Evolutionary conservation across 225 moss, liverwort and hornwort species (phyloP), one percentile per base, ranked within the genome.

Genomic region (Polytrichum formosum): DNA sequence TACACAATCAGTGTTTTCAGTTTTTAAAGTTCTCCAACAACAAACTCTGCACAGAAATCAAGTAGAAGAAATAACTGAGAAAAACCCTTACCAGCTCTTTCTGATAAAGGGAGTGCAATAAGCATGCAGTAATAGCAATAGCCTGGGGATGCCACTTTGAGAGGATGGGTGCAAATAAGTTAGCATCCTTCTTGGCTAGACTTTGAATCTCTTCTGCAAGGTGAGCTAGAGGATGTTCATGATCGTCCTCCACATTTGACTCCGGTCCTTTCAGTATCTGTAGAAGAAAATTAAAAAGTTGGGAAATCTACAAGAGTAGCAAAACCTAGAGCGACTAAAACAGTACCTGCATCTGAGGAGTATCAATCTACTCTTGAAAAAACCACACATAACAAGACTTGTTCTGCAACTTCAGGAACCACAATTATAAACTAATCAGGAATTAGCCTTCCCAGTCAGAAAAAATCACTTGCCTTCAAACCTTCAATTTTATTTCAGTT

Each of bases 71-170:
- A 46, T 46, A 46, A 16, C 2, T 58, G 58, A 58, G 20, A 58
- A 1, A 75, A 27, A 70, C 31, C 17, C 72, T 79, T 86, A 92
- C 92, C 84, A 97, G 81, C 89, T 97, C 96, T 68, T 89, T 90
- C 30, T 85, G 90, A 69, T 87, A 97, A 6, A 97, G 89, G 33
- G 85, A 81, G 74, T 97, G 96, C 79, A 97, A 70, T 63, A 91
- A 79, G 75, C 90, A 87, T 54, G 93, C 96, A 78, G 92, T 85
- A 53, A 90, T 93, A 26, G 92, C 96, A 61, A 92, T 76, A 62
- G 93, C 89, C 70, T 97, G 87, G 64, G 93, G 92, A 67, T 97
- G 90, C 96, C 96, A 97, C 67, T 83, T 84, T 28, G 89, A 90
- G 16, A 97, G 84, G 64, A 97, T 85, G 61, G 93, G 93, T 37